Evolutionary conservation across 331 rosid genomes (phyloP).

Genomic region (Telfairia occidentalis): DNA sequence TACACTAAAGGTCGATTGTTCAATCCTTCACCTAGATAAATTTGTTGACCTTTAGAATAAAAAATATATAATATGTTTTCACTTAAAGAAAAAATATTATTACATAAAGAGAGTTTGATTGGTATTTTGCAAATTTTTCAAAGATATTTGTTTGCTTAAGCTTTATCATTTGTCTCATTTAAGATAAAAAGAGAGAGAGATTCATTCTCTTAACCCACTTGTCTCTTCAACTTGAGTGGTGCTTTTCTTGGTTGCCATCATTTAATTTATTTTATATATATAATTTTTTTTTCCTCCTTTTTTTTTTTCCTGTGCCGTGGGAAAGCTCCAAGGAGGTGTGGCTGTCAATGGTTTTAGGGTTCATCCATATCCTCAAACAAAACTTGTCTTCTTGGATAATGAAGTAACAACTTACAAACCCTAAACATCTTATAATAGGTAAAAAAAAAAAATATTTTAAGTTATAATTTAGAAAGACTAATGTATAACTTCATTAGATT

Average conservation of each 20-base stretch:
- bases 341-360: not conserved
- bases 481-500: not conserved
- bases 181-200: not conserved
- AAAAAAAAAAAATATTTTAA: not conserved
- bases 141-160: not conserved
- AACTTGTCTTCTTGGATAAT: not conserved
- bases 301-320: not conserved
- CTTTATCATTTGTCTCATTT: not conserved
- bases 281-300: not conserved
- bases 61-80: no score
- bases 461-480: not conserved
- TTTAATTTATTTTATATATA: not conserved
- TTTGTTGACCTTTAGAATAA: no score
- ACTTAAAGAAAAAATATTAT: no score
- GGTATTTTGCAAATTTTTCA: not conserved
- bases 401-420: no score
- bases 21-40: no score
- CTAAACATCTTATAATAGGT: no score
- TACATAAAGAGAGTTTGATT: not conserved
- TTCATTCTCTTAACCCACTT: not conserved
- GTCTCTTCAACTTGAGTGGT: not conserved
- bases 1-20: no score
- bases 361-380: not conserved
- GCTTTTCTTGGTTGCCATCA: not conserved
- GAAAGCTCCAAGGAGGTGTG: not conserved